phyloP scores from a whole-genome alignment of 106 monocot genomes.

The Dactylorhiza incarnata region DNA sequence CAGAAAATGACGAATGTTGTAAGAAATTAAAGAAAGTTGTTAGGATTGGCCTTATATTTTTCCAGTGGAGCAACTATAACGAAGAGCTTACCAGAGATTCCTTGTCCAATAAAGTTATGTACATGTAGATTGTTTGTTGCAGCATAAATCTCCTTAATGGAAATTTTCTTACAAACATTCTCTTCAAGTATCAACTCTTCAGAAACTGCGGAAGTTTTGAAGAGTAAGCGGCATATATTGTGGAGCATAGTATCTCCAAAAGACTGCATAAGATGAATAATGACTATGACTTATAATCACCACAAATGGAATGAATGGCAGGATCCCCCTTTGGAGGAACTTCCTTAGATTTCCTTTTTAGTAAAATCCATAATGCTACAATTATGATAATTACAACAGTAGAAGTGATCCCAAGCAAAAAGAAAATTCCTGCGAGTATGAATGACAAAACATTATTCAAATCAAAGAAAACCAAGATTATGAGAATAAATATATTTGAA shows the following conservation, averaged over 20 bases:
- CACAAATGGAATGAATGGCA: background rate
- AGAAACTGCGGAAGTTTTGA: constrained; percentile 14
- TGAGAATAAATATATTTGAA: background rate
- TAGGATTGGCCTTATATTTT: background rate
- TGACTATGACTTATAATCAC: constrained; percentile 2
- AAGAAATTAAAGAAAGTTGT: too few species aligned
- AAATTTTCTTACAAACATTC: constrained; percentile 26
- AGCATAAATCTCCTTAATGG: constrained; percentile 38
- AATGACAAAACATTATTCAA: background rate
- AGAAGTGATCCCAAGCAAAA: background rate
- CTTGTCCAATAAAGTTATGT: constrained; percentile 39
- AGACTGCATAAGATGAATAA: background rate
- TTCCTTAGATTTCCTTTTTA: background rate
- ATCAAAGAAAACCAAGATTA: background rate
- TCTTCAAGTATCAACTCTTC: constrained; percentile 18
- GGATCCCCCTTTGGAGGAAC: background rate
- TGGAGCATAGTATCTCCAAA: background rate
- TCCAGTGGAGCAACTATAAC: background rate
- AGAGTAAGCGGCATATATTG: background rate
- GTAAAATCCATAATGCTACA: background rate
- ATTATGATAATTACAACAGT: background rate
- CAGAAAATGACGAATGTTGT: too few species aligned
- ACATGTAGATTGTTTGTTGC: constrained; percentile 33
- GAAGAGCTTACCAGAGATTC: constrained; percentile 10
- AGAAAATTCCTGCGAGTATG: background rate